Conservation (phyloP, 2,329 filamentous ascomycete genomes). For the Pseudonectria buxi region DNA sequence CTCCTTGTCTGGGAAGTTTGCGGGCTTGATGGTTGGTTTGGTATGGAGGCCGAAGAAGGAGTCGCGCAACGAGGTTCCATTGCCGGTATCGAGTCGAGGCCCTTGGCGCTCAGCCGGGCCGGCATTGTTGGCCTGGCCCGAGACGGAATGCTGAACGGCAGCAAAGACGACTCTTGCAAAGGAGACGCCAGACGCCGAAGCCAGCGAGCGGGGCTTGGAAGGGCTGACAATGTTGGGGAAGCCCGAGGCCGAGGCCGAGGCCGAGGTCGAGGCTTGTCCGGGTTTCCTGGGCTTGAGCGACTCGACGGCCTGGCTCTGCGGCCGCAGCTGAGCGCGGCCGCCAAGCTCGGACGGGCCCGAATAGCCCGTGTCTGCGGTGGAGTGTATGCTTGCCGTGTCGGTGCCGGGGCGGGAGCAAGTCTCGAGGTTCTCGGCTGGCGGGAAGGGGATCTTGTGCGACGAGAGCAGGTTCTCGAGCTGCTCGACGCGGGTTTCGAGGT, state of each 20-base stretch:
- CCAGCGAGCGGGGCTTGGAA: conserved; percentile 73
- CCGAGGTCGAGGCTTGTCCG: conserved; percentile 33
- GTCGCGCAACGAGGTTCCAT: conserved; percentile 80
- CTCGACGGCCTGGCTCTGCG: conserved; percentile 25
- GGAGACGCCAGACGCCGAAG: conserved; percentile 83
- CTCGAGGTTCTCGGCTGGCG: conserved; percentile 64
- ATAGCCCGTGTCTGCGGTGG: conserved; percentile 27
- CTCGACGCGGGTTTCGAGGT: conserved; percentile 78
- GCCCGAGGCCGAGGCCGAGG: no score
- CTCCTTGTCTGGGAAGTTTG: conserved; percentile 72
- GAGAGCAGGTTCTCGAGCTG: conserved; percentile 74
- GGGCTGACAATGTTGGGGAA: conserved; percentile 73
- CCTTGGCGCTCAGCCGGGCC: conserved; percentile 17
- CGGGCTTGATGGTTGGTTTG: conserved; percentile 78
- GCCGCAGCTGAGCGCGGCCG: conserved; percentile 17
- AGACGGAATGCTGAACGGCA: conserved; percentile 70
- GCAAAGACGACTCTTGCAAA: conserved; percentile 93
- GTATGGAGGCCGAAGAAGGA: conserved; percentile 97
- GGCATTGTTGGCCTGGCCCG: conserved; percentile 42
- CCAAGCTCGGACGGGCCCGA: conserved; percentile 27
- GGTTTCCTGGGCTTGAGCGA: conserved; percentile 30
- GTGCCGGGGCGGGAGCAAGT: conserved; percentile 45
- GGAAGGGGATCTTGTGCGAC: conserved; percentile 63
- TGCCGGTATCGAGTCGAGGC: conserved; percentile 17
- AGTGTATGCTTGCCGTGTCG: conserved; percentile 28